Conservation (phyloP, 768 basidiomycete genomes). For the Goffeauzyma gilvescens region DNA sequence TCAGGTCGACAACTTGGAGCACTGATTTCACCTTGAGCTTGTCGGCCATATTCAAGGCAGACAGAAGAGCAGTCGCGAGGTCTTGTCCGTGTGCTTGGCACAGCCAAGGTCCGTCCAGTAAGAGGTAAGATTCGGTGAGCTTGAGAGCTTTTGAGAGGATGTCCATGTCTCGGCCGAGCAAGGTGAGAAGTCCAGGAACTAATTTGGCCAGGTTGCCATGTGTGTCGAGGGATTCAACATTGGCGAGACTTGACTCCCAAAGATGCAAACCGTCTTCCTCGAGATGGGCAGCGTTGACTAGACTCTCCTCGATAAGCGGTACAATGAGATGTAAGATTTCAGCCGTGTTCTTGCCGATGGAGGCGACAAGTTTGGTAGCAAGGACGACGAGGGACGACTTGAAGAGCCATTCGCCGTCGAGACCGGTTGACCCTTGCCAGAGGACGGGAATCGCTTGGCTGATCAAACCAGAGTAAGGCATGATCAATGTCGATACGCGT, state of each 20-base stretch:
- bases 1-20: conserved; percentile 17
- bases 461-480: conserved; percentile 21
- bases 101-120: conserved; percentile 25
- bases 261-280: conserved; percentile 28
- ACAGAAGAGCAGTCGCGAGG: no score
- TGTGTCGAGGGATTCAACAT: not conserved
- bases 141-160: conserved; percentile 14
- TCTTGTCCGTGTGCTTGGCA: no score
- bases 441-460: conserved; percentile 25
- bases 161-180: conserved; percentile 26
- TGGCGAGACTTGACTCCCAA: no score
- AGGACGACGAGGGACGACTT: conserved; percentile 28
- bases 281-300: conserved; percentile 26
- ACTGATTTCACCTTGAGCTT: conserved; percentile 14
- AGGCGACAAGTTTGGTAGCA: conserved; percentile 23
- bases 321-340: conserved; percentile 24
- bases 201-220: conserved; percentile 15
- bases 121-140: conserved; percentile 26
- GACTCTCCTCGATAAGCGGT: conserved; percentile 30
- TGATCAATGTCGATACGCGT: conserved; percentile 18
- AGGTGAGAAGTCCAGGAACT: conserved; percentile 19
- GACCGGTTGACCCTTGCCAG: conserved; percentile 22
- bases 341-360: conserved; percentile 2
- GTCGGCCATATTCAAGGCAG: conserved; percentile 15
- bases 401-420: conserved; percentile 32